Evolutionary conservation across 116 monocot genomes (phyloP), one percentile per base, ranked within the genome.

Genomic region (Cymodocea nodosa): DNA sequence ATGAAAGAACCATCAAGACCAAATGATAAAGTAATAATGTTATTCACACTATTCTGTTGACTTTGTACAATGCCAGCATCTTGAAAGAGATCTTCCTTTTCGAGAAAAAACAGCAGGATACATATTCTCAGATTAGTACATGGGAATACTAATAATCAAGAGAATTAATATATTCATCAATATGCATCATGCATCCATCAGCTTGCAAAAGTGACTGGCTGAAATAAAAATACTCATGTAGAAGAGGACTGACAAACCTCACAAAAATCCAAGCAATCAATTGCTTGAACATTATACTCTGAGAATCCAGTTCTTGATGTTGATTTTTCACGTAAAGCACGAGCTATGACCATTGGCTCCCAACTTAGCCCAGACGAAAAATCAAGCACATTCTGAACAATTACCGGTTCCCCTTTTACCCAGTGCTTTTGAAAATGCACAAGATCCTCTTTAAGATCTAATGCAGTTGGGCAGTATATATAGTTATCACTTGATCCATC

Each of bases 281-380:
- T 80, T 4, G 71, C 79, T 5, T 69, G 70, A 24, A 90, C 81
- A 51, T 65, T 66, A 17, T 76, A 67, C n/a, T 72, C 64, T 63
- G 83, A 70, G 39, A 71, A 66, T 71, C 72, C 54, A 78, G 37
- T 39, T 52, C 59, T 65, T 2, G 65, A 66, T 17, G 73, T 56
- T 51, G 59, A 65, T 5, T 66, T 77, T 55, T 77, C 77, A 59
- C 75, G 73, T 34, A 86, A 22, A 25, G 79, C 74, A 52, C 74
- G 63, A 71, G 76, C 73, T 71, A 86, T 57, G 16, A 74, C 85
- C 79, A 74, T 76, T 23, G 85, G 85, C 5, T 86, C 81, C 85
- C 82, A 86, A 44, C 85, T 79, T 44, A 86, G 58, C 35, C 85
- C 79, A 57, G 79, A 59, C 50, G 74, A 64, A 63, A 62, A 75